Evolutionary conservation across 2,329 filamentous ascomycete species (phyloP).

Genomic region (Arthrobotrys musiformis): DNA sequence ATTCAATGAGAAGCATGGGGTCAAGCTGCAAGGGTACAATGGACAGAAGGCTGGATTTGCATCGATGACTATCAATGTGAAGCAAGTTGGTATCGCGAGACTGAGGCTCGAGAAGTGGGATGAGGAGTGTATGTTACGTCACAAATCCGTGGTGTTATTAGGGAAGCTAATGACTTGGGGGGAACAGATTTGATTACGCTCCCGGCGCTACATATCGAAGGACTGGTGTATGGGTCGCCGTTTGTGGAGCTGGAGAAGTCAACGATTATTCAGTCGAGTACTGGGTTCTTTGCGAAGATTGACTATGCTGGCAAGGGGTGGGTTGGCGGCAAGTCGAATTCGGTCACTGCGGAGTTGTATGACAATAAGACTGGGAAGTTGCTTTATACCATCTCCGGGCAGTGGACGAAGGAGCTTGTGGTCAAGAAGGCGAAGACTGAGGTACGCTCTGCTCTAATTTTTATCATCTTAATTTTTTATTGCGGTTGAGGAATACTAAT

Average conservation of each 20-base stretch:
- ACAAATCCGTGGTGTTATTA: not conserved
- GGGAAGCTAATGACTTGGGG: not conserved
- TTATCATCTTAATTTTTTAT: too few species aligned
- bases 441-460: too few species aligned
- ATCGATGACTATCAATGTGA: slow-evolving; percentile 85
- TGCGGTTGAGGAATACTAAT: not conserved
- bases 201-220: slow-evolving; percentile 91
- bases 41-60: slow-evolving; percentile 96
- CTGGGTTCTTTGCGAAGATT: slow-evolving; percentile 86
- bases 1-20: slow-evolving; percentile 83
- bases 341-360: slow-evolving; percentile 79
- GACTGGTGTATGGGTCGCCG: slow-evolving; percentile 83
- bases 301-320: slow-evolving; percentile 95
- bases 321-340: slow-evolving; percentile 96
- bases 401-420: slow-evolving; percentile 86
- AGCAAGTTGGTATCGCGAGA: slow-evolving; percentile 87
- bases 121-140: slow-evolving; percentile 63
- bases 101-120: slow-evolving; percentile 66
- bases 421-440: slow-evolving; percentile 70
- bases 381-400: slow-evolving; percentile 83
- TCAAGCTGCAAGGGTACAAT: slow-evolving; percentile 88
- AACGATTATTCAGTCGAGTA: slow-evolving; percentile 85
- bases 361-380: slow-evolving; percentile 74
- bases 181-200: slow-evolving; percentile 83
- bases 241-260: slow-evolving; percentile 90